A percentile compares a stretch with the other conserved stretches of the same genome.
Conservation (phyloP, 257 asterid species). For the Lithospermum erythrorhizon region DNA sequence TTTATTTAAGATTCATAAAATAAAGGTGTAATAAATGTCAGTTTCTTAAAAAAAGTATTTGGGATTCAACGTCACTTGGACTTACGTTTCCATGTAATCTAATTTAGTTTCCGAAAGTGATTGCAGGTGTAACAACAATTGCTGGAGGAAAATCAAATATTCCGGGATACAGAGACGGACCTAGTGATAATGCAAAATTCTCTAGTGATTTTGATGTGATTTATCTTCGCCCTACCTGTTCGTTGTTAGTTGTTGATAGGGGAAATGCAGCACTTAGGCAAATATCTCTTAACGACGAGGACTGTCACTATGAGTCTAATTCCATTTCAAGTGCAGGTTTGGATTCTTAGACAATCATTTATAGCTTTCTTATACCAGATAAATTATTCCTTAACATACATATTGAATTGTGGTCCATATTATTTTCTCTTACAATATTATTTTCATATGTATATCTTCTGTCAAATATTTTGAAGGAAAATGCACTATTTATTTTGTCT, state of each 20-base stretch:
- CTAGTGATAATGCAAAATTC: slow-evolving; percentile 94
- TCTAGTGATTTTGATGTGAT: slow-evolving; percentile 83
- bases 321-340: slow-evolving; percentile 64
- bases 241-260: slow-evolving; percentile 76
- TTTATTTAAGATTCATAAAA: not conserved
- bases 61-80: not conserved
- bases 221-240: slow-evolving; percentile 74
- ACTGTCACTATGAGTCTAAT: slow-evolving; percentile 58
- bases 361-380: not conserved
- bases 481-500: not conserved
- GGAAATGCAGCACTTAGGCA: slow-evolving; percentile 98
- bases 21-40: not conserved
- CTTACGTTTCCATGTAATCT: not conserved
- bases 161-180: slow-evolving; percentile 93
- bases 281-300: slow-evolving; percentile 76
- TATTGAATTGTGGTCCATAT: too few relatives aligned
- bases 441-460: too few relatives aligned
- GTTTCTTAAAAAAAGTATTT: not conserved
- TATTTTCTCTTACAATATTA: too few relatives aligned
- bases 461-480: not conserved
- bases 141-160: slow-evolving; percentile 96
- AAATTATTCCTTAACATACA: too few relatives aligned
- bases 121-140: slow-evolving; percentile 90
- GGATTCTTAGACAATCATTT: not conserved
- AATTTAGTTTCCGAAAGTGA: slow-evolving; percentile 8